Conservation (phyloP, 495 filamentous ascomycete species). For the Jackrogersella multiformis region DNA sequence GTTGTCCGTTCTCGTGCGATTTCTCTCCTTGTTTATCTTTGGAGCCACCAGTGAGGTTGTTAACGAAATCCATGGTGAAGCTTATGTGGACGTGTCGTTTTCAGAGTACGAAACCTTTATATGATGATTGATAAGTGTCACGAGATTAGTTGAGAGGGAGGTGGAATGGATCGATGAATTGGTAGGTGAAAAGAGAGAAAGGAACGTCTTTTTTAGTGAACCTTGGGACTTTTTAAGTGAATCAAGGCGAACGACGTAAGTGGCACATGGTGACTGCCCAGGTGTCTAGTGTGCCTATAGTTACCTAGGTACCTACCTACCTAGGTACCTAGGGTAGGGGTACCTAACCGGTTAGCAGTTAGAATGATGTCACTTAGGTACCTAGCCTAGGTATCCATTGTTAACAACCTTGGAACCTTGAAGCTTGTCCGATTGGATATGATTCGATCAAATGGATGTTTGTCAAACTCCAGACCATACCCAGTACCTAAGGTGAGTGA, state of each 20-base stretch:
- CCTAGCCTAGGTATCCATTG: too few species aligned
- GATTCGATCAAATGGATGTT: too few species aligned
- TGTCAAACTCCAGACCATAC: too few species aligned
- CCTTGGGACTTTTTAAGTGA: background rate
- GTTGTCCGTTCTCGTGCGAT: conserved; percentile 23
- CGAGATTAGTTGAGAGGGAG: background rate
- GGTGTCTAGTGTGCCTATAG: too few species aligned
- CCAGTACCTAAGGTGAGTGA: too few species aligned
- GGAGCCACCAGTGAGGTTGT: conserved; percentile 46
- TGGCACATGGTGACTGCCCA: too few species aligned
- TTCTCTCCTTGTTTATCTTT: conserved; percentile 29
- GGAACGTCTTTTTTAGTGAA: background rate
- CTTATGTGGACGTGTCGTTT: background rate
- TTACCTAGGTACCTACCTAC: too few species aligned
- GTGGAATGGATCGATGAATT: background rate
- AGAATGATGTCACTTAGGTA: background rate
- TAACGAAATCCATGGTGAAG: conserved; percentile 53
- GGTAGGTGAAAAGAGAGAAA: background rate
- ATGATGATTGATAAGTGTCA: background rate
- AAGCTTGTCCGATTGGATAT: too few species aligned
- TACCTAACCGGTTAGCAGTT: too few species aligned
- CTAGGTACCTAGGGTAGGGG: too few species aligned
- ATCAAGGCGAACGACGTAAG: background rate
- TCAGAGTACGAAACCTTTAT: background rate
- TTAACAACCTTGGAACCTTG: too few species aligned